These are phyloP conservation scores for Talaromyces sp. DNA, from an alignment of 2,329 filamentous ascomycete genomes.

Conservation along the genomic window DNA sequence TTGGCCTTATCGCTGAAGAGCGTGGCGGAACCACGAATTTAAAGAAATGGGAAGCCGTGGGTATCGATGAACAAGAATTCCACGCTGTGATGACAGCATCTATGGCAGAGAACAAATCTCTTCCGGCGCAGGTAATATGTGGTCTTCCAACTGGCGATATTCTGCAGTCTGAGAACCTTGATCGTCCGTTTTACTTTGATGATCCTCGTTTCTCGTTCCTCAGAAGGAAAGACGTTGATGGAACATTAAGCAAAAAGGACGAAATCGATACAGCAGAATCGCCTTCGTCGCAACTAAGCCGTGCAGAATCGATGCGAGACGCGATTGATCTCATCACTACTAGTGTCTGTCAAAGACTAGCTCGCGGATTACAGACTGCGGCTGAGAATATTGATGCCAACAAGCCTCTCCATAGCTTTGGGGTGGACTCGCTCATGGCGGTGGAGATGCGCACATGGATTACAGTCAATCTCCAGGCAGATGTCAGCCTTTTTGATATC, in stretches of 20 bases:
- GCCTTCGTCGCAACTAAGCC: not conserved
- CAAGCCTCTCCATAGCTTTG: not conserved
- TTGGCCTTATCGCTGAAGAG: constrained; percentile 25
- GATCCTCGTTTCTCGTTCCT: not conserved
- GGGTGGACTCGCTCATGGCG: not conserved
- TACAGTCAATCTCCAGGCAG: not conserved
- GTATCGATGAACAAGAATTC: not conserved
- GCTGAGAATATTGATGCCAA: not conserved
- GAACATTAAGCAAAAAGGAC: not conserved
- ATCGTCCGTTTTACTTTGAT: constrained; percentile 7
- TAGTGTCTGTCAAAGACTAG: not conserved
- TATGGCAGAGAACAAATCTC: not conserved
- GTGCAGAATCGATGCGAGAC: not conserved
- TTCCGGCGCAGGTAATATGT: constrained; percentile 6
- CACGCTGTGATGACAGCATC: constrained; percentile 1
- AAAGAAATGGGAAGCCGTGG: constrained; percentile 3
- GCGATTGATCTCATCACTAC: not conserved
- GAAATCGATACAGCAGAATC: not conserved
- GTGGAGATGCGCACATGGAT: not conserved
- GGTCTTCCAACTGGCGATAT: constrained; percentile 8
- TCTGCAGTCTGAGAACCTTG: not conserved
- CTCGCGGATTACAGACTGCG: not conserved
- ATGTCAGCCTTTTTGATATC: not conserved
- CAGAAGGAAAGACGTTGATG: not conserved
- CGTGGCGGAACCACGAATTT: not conserved